Conservation (phyloP, 1,284 basidiomycete genomes). For the Mrakiaceae sp. region DNA sequence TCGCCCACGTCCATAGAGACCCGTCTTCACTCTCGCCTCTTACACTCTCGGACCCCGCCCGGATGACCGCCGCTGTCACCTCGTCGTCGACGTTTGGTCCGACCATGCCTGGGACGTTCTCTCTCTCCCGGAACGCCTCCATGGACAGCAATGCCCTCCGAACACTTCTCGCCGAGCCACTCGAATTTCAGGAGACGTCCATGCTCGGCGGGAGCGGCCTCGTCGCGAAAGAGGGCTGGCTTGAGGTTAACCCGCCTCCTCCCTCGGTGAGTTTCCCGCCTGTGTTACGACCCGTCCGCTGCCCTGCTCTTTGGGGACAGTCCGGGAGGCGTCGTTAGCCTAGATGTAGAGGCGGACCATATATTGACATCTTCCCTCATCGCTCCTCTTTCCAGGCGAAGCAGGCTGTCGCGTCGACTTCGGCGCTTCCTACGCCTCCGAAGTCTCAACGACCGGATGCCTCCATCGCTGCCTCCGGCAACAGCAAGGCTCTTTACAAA, state of each 20-base stretch:
- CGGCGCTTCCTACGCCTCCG: background rate
- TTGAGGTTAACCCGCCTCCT: constrained; percentile 13
- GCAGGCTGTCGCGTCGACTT: background rate
- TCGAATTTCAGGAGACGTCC: constrained; percentile 9
- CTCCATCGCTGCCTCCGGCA: background rate
- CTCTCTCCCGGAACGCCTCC: background rate
- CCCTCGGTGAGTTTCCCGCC: background rate
- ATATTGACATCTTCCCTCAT: background rate
- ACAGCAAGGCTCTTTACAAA: constrained; percentile 6
- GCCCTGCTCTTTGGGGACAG: too few species aligned
- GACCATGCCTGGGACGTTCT: too few species aligned
- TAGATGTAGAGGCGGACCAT: too few species aligned
- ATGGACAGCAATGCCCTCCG: background rate
- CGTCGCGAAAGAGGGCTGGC: constrained; percentile 7
- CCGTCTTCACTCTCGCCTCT: too few species aligned
- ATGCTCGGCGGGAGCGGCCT: background rate
- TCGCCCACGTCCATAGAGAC: too few species aligned
- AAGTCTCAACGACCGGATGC: background rate
- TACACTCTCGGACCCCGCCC: too few species aligned
- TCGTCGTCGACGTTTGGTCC: too few species aligned
- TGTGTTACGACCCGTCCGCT: too few species aligned
- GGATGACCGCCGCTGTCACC: too few species aligned
- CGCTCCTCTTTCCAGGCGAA: background rate
- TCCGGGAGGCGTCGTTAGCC: too few species aligned
- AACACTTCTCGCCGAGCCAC: constrained; percentile 6